Base-by-base conservation (phyloP, 2,329 filamentous ascomycete species). In the Cordyceps tenuipes region DNA sequence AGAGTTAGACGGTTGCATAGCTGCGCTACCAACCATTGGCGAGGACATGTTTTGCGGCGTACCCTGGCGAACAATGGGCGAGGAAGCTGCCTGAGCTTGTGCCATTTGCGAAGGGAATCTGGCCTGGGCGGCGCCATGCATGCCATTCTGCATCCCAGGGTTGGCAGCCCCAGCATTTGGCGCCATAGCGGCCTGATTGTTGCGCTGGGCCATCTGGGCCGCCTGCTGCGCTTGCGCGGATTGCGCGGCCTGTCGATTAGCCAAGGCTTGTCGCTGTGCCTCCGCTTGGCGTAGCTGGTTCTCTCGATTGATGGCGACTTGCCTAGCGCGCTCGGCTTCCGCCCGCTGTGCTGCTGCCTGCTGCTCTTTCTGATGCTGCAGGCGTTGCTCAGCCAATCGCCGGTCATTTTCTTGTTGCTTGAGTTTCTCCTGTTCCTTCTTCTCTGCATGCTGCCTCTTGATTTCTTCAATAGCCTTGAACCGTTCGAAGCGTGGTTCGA, bases 401-500 rank as follows among this genome's bases (percentile, higher is more conserved):
- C 79, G 78, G 64, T 83, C 81, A 52, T 82, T 80, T 63, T 86
- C 83, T 19, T 79, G 79, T 61, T 87, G 82, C 64, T 86, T 83
- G 58, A 84, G 77, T 72, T 91, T 91, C 67, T 94, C 89, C 61
- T 87, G 84, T 62, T 88, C 87, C 64, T 86, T 86, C 68, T 86
- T 88, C 70, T 95, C 90, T 29, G 86, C 85, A 62, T 91, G 87
- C 48, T 90, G 84, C 59, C 83, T 78, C 69, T 87, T 90, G 66
- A 97, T 96, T 61, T 90, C 89, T 61, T 91, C 90, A 48, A 99
- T 83, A 1, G 90, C 85, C 76, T 97, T 97, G 74, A 97, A 97
- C 43, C 89, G 85, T 66, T 94, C 91, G 70, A 97, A 97, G 31
- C 88, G 84, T 41, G 88, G 86, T 70, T 95, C 91, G 67, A 95